Evolutionary conservation across 1,284 basidiomycete species (phyloP), one percentile per base, ranked within the genome.

Genomic region (Neolentinus lepideus): DNA sequence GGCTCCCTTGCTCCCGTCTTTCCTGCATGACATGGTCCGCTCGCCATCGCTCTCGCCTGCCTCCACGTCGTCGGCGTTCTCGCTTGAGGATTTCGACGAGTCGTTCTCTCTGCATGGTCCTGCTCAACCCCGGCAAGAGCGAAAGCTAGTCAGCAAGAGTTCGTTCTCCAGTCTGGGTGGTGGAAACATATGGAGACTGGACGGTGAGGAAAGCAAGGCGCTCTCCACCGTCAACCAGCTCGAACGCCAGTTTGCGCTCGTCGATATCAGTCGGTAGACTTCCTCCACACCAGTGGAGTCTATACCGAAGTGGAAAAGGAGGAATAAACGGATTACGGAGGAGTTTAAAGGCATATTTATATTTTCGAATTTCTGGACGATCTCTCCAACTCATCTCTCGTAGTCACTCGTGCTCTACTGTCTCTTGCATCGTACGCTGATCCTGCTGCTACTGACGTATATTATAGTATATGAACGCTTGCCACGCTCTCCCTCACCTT

Each of bases 21-120:
- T 88, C 72, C 67, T 90, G 57, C 83, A 86, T 63, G 83, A 88
- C 58, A 83, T 88, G 33, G 77, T 87, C 16, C 79, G 81, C 63
- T 80, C 83, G 0, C 82, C 84, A 14, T 78, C 83, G 2, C 72
- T 79, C 51, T 85, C 84, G 14, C 76, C 84, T 2, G 73, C 83
- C 1, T 83, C 82, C 22, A 75, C 80, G 2, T 82, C 83, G 1
- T 84, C 82, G 1, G 79, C 82, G 3, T 85, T 85, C 38, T 83
- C 83, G 2, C 71, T 81, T 31, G 84, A 85, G 62, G 84, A 70
- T 19, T 61, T 57, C 46, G 61, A 63, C 51, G 61, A 64, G 46
- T 62, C 16, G 35, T 48, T 33, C 53, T 46, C 58, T 10, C 53
- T 54, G 35, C 16, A 52, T 48, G 26, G 33, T 25, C 47, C 14